Conservation (phyloP, 1,284 basidiomycete species). For the Ustilago loliicola region DNA sequence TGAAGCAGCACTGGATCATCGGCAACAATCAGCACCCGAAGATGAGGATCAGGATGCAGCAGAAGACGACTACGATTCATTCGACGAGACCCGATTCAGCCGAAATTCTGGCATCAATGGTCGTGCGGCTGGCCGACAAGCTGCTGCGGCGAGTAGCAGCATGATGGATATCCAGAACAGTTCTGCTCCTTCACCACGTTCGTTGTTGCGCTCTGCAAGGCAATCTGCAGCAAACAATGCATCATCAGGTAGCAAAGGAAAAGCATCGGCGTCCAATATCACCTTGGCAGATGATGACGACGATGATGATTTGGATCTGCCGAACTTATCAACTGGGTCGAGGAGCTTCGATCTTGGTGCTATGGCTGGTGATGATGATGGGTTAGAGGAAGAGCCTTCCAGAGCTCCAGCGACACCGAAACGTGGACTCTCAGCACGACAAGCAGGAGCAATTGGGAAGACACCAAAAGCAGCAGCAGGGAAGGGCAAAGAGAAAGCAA, state of each 20-base stretch:
- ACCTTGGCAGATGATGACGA: conserved; percentile 70
- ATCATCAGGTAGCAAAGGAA: conserved; percentile 21
- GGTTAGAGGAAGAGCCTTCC: conserved; percentile 33
- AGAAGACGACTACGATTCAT: conserved; percentile 70
- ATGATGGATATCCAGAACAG: conserved; percentile 58
- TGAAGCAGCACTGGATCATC: conserved; percentile 65
- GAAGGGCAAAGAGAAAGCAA: conserved; percentile 24
- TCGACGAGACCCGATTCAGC: conserved; percentile 41
- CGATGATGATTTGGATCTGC: conserved; percentile 33
- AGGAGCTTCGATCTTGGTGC: conserved; percentile 56
- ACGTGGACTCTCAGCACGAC: conserved; percentile 26
- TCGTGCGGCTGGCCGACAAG: conserved; percentile 4
- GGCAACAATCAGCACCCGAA: conserved; percentile 71
- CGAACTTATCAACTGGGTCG: conserved; percentile 50
- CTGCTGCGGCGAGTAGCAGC: conserved; percentile 44
- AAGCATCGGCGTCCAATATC: conserved; percentile 24
- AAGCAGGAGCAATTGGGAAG: conserved; percentile 9
- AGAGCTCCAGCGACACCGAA: conserved; percentile 11
- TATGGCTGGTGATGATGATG: conserved; percentile 61
- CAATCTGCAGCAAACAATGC: conserved; percentile 40
- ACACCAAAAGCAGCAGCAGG: conserved; percentile 9
- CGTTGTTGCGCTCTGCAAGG: conserved; percentile 27
- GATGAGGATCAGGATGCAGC: conserved; percentile 76
- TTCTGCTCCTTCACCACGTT: conserved; percentile 48
- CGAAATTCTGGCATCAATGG: conserved; percentile 15